Percentiles rank a stretch among this genome's conserved stretches.
These are phyloP conservation scores for Lavandula angustifolia DNA, from an alignment of 257 asterid species.

Conservation along the genomic window DNA sequence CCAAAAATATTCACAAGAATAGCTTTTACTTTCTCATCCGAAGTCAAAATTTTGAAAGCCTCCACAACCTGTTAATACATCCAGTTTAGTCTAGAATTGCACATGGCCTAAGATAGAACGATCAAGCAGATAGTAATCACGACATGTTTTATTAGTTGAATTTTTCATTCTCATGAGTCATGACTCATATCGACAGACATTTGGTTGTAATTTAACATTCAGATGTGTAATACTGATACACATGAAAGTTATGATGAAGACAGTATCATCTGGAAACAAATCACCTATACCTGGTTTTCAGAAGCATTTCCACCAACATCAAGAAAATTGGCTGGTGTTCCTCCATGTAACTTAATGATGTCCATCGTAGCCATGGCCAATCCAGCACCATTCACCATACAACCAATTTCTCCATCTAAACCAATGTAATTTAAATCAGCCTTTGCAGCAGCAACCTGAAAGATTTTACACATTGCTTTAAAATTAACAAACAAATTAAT, in stretches of 20 bases:
- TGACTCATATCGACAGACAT: background rate
- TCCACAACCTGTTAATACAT: constrained; percentile 79
- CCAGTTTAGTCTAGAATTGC: constrained; percentile 1
- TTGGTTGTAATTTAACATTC: background rate
- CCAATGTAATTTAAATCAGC: constrained; percentile 98
- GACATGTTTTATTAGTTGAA: constrained; percentile 8
- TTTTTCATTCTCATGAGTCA: background rate
- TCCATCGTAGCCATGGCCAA: constrained; percentile 99
- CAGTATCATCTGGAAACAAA: background rate
- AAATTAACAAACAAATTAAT: constrained; percentile 7
- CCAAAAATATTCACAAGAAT: constrained; percentile 97
- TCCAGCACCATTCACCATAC: constrained; percentile 99
- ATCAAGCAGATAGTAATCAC: background rate
- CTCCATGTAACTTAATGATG: constrained; percentile 93
- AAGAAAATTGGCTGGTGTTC: constrained; percentile 98
- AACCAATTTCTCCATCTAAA: constrained; percentile 97
- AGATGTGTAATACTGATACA: background rate
- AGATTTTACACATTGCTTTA: background rate
- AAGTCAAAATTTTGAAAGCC: constrained; percentile 93
- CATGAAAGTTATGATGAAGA: background rate
- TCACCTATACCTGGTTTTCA: constrained; percentile 72
- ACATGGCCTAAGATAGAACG: background rate
- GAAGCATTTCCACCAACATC: constrained; percentile 99
- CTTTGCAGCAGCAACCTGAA: constrained; percentile 94
- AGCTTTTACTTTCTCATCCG: constrained; percentile 97